Percentiles rank a stretch among this genome's conserved stretches.
These are phyloP conservation scores for Colletotrichum gloeosporioides DNA, from an alignment of 2,329 filamentous ascomycete genomes.

Conservation along the genomic window DNA sequence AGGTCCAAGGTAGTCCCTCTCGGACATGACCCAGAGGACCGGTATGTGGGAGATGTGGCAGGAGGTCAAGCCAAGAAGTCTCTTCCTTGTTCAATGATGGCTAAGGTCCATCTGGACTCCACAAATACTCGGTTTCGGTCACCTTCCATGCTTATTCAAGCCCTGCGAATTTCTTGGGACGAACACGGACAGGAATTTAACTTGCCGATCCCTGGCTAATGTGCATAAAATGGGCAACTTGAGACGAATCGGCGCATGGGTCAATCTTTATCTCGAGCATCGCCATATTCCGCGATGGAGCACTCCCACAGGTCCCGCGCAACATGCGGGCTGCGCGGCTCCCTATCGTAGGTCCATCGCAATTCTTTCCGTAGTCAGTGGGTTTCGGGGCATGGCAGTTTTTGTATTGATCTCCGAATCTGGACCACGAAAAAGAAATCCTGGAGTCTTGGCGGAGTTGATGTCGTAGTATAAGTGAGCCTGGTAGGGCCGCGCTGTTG, in stretches of 20 bases:
- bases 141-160: background rate
- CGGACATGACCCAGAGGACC: background rate
- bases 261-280: conserved; percentile 4
- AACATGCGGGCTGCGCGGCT: background rate
- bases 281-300: background rate
- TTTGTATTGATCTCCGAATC: background rate
- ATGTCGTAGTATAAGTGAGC: background rate
- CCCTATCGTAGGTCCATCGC: background rate
- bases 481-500: background rate
- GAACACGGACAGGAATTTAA: background rate
- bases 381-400: background rate
- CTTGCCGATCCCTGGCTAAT: background rate
- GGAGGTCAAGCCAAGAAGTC: background rate
- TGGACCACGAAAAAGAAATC: background rate
- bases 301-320: background rate
- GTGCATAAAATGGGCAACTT: background rate
- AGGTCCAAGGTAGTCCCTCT: background rate
- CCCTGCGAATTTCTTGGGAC: background rate
- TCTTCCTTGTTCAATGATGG: background rate
- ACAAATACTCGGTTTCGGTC: background rate
- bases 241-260: background rate
- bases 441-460: background rate
- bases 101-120: background rate
- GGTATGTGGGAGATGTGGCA: background rate
- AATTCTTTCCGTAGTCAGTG: background rate